A percentile compares a stretch with the other conserved stretches of the same genome.
Evolutionary conservation across 176 grass and related monocot genomes (phyloP).

Genomic region (Elaeis guineensis): DNA sequence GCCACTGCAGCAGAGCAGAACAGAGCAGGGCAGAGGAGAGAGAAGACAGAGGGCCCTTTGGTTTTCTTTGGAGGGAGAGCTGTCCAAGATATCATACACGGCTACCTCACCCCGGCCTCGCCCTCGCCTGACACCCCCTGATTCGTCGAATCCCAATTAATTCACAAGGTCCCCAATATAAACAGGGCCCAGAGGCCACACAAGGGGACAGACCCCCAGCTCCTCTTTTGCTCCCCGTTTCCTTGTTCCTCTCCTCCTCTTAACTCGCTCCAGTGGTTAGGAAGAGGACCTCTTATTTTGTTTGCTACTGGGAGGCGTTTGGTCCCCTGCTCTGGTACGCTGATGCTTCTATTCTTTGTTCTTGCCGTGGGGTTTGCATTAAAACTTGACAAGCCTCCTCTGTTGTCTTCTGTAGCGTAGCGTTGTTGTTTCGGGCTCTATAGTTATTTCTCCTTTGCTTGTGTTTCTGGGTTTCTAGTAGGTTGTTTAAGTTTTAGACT

Average conservation of each 20-base stretch:
- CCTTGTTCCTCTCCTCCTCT: not conserved
- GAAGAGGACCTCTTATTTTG: not conserved
- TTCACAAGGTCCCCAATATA: too few species aligned
- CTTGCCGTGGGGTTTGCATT: not conserved
- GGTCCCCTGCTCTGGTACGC: not conserved
- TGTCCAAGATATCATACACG: not conserved
- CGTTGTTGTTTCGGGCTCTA: too few species aligned
- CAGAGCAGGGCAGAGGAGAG: not conserved
- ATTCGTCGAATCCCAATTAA: too few species aligned
- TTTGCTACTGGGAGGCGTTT: not conserved
- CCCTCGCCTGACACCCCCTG: not conserved
- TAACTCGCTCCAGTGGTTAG: too few species aligned
- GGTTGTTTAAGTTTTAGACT: too few species aligned
- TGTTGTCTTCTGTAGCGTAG: too few species aligned
- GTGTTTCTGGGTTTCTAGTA: too few species aligned
- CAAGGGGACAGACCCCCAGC: not conserved
- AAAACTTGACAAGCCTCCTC: too few species aligned
- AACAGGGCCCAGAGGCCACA: too few species aligned
- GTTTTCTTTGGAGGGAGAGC: conserved; percentile 4
- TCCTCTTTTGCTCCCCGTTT: not conserved
- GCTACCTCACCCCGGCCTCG: not conserved
- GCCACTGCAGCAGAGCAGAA: not conserved
- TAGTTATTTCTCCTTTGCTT: too few species aligned
- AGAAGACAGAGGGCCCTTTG: not conserved
- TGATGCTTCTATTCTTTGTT: conserved; percentile 6